Percentiles rank a stretch among this genome's conserved stretches.
Conservation (phyloP, 345 rosid genomes). For the Syzygium aqueum region DNA sequence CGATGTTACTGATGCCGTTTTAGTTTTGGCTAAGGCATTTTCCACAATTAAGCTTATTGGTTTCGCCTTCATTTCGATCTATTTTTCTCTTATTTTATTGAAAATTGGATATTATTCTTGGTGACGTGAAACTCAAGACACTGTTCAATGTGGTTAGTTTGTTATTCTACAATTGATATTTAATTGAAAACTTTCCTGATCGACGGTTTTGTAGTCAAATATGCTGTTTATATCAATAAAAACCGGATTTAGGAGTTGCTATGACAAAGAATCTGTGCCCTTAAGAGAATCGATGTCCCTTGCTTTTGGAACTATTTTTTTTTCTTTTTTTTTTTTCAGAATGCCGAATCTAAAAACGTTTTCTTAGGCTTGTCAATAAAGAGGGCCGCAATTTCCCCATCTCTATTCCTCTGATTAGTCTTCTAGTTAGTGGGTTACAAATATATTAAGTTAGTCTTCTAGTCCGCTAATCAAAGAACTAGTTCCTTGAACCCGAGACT, state of each 20-base stretch:
- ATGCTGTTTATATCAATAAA: neutral
- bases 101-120: neutral
- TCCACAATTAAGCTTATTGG: neutral
- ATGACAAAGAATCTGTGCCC: neutral
- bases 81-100: neutral
- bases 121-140: neutral
- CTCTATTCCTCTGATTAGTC: neutral
- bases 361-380: neutral
- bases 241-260: neutral
- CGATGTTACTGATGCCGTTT: neutral
- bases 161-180: neutral
- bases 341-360: neutral
- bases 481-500: neutral
- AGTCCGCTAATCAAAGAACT: neutral
- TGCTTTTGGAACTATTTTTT: neutral
- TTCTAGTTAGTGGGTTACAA: neutral
- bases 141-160: neutral
- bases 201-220: neutral
- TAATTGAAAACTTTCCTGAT: neutral
- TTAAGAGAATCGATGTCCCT: neutral
- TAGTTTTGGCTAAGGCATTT: neutral
- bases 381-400: neutral
- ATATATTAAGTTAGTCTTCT: neutral
- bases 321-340: neutral
- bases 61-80: neutral